Base-by-base conservation (phyloP, 2,329 filamentous ascomycete species). In the Gyromitra esculenta region DNA sequence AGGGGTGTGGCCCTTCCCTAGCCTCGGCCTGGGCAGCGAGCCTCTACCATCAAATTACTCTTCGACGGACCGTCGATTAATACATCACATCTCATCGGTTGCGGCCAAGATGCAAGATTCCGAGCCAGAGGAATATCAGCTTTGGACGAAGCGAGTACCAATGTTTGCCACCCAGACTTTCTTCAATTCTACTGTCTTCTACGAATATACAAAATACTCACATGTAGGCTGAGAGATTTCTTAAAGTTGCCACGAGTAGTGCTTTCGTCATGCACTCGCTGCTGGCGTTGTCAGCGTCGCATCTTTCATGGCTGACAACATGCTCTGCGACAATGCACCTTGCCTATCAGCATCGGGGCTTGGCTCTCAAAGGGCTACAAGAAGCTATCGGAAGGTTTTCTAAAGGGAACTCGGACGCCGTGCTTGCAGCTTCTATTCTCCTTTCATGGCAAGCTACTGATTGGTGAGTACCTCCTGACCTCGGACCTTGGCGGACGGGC, bases 391-490 rank as follows among this genome's bases (percentile, higher is more conserved):
- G 90, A 57, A 88, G 88, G 21, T 97, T 98, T 84, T 96, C 92
- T 1, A 90, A 90, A 81, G 90, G 91, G 67, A 97, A 94, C 77
- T 95, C 93, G 1, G 95, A 99, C 84, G 94, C 94, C 56, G 91
- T 97, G 78, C 88, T 99, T 70, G 95, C 94, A 35, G 93, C 94
- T 41, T 97, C 95, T 35, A 89, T 97, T 57, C 88, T 98, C 62
- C 88, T 99, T 64, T 96, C 94, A 48, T 98, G 96, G 94, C 95
- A 98, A 85, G 92, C 93, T 72, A 96, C 91, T 76, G 95, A 98
- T 85, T 98, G 94, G 95, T 96, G 88, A 87, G 91, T 85, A 82
- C 52, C 81, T 80, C 80, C 72, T 80, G 78, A 80, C 57, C 82
- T 81, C 81, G 64, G 75, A 70, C 65, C 75, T 70, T 65, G 65